These are phyloP conservation scores for Triticum aestivum DNA, from an alignment of 176 grass and related monocot species.

Conservation along the genomic window IWGSC_CS_RefSeq_v2.1 NC_057809.1:523197249-523197748, in stretches of 20 bases:
- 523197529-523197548: slow-evolving; percentile 28
- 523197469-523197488: slow-evolving; percentile 59
- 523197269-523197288: slow-evolving; percentile 74
- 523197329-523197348: slow-evolving; percentile 15
- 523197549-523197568: slow-evolving; percentile 42
- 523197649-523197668: not conserved
- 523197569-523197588: not conserved
- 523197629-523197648: slow-evolving; percentile 33
- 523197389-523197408: slow-evolving; percentile 76
- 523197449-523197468: slow-evolving; percentile 61
- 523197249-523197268: slow-evolving; percentile 14
- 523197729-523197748: slow-evolving; percentile 94
- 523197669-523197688: slow-evolving; percentile 55
- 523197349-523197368: not conserved
- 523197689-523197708: slow-evolving; percentile 85
- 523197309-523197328: slow-evolving; percentile 8
- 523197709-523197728: slow-evolving; percentile 95
- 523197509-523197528: slow-evolving; percentile 25
- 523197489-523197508: slow-evolving; percentile 10
- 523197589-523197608: slow-evolving; percentile 36
- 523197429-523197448: slow-evolving; percentile 51
- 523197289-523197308: slow-evolving; percentile 33
- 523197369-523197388: slow-evolving; percentile 58
- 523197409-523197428: slow-evolving; percentile 53
- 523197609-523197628: slow-evolving; percentile 59